phyloP scores from a whole-genome alignment of 2,329 filamentous ascomycete species.

The Cytospora chrysosperma region DNA sequence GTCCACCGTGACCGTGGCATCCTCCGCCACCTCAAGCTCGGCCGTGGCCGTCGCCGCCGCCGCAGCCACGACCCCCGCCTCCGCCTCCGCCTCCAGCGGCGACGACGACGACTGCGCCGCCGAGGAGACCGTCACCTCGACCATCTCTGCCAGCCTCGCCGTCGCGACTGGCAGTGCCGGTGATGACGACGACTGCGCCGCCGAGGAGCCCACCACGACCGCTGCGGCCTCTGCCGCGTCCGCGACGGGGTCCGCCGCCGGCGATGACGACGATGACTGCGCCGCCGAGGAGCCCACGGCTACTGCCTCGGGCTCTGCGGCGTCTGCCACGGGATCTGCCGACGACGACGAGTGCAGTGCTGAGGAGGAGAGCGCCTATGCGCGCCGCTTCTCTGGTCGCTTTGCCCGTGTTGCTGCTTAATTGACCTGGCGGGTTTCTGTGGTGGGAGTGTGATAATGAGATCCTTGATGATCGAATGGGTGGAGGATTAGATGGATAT shows the following conservation, averaged over 20 bases:
- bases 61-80: background rate
- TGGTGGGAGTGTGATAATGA: background rate
- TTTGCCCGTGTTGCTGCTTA: background rate
- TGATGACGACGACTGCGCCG: slow-evolving; percentile 8
- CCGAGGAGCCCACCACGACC: slow-evolving; percentile 1
- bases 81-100: background rate
- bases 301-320: background rate
- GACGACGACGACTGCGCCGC: slow-evolving; percentile 15
- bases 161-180: background rate
- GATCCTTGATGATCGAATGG: background rate
- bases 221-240: background rate
- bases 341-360: background rate
- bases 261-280: slow-evolving; percentile 2
- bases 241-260: background rate
- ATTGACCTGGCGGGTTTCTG: background rate
- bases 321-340: background rate
- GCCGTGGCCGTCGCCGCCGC: background rate
- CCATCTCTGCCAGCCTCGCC: background rate
- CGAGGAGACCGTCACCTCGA: slow-evolving; percentile 20
- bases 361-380: slow-evolving; percentile 8
- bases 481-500: background rate
- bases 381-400: background rate
- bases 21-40: slow-evolving; percentile 1
- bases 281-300: background rate
- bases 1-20: background rate